These are phyloP conservation scores for Auricularia cornea DNA, from an alignment of 768 basidiomycete species.

Conservation along the genomic window DNA sequence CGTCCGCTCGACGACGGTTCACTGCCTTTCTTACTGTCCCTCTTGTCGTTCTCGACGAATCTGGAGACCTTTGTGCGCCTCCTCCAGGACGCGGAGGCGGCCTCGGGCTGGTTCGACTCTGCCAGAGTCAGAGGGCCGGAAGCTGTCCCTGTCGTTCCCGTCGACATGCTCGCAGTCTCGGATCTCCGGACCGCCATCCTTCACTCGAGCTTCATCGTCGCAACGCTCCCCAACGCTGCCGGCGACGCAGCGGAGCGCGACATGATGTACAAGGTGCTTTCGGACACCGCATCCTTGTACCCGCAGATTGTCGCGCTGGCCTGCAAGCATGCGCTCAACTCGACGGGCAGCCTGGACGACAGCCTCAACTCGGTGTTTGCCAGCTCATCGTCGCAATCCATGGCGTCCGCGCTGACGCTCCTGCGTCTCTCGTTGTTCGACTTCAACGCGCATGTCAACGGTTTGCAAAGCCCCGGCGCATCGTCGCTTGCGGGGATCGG, in stretches of 20 bases:
- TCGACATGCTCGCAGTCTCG: neutral
- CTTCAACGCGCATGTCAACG: neutral
- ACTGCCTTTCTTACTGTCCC: conserved; percentile 70
- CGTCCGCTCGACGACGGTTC: conserved; percentile 48
- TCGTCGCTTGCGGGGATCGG: neutral
- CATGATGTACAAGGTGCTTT: neutral
- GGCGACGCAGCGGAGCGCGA: neutral
- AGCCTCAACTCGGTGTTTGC: neutral
- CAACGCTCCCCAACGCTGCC: neutral
- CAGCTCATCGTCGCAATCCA: neutral
- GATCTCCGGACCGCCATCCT: neutral
- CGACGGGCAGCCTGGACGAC: neutral
- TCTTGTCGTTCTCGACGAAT: conserved; percentile 62
- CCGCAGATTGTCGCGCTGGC: neutral
- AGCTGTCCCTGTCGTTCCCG: neutral
- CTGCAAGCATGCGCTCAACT: neutral
- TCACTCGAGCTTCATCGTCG: neutral
- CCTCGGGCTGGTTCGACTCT: neutral
- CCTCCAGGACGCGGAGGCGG: conserved; percentile 51
- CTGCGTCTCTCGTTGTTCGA: neutral
- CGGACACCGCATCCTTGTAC: neutral
- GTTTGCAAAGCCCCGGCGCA: neutral
- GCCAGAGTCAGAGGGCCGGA: neutral
- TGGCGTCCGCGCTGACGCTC: neutral
- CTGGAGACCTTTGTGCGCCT: conserved; percentile 48